Conservation (phyloP, 257 asterid genomes). For the Lithospermum erythrorhizon region DNA sequence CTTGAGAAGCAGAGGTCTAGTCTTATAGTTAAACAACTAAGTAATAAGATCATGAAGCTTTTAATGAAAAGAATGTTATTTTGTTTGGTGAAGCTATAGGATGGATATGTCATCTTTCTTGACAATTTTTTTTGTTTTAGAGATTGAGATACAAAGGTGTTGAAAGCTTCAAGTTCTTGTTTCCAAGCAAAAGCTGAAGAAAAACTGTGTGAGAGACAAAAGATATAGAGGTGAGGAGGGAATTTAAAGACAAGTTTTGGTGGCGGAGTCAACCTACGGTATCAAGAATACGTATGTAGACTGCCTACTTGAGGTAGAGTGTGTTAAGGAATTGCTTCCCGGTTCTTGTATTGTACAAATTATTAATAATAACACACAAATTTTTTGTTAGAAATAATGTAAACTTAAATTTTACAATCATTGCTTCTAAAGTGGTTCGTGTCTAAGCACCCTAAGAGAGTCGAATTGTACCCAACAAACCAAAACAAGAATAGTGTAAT, state of each 20-base stretch:
- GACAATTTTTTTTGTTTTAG: constrained; percentile 15
- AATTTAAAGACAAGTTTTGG: constrained; percentile 36
- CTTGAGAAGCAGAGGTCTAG: constrained; percentile 29
- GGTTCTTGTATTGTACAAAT: too few relatives aligned
- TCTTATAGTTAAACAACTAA: constrained; percentile 34
- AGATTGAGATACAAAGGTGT: constrained; percentile 5
- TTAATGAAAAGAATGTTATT: constrained; percentile 23
- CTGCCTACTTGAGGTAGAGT: constrained; percentile 37
- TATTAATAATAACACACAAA: too few relatives aligned
- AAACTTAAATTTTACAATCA: too few relatives aligned
- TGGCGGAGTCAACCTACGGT: constrained; percentile 52
- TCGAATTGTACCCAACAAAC: too few relatives aligned
- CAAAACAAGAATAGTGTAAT: too few relatives aligned
- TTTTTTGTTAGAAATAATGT: too few relatives aligned
- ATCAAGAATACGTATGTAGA: constrained; percentile 55
- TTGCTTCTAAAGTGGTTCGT: too few relatives aligned
- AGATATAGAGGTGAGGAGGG: constrained; percentile 30
- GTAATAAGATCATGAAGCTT: constrained; percentile 26
- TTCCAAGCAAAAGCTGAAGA: constrained; percentile 11
- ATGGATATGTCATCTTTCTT: constrained; percentile 21
- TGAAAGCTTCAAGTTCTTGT: constrained; percentile 3
- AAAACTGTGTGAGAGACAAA: constrained; percentile 15
- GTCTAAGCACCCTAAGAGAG: too few relatives aligned
- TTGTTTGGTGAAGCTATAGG: constrained; percentile 13
- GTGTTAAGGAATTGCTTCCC: constrained; percentile 14